phyloP scores from a whole-genome alignment of 2,329 filamentous ascomycete genomes.

The Lasiodiplodia theobromae region DNA sequence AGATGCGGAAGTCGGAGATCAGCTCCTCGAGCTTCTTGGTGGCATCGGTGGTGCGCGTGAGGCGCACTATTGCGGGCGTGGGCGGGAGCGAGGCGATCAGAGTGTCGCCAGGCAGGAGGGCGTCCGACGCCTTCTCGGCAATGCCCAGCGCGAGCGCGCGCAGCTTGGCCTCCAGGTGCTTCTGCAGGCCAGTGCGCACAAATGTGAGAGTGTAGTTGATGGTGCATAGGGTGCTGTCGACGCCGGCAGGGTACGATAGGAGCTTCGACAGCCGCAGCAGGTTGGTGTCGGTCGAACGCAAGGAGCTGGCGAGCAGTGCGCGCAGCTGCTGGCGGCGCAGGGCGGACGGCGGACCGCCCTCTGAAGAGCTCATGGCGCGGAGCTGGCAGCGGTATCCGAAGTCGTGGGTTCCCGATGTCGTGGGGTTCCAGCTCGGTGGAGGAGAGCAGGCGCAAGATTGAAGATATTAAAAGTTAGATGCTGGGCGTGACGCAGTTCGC shows the following conservation, averaged over 20 bases:
- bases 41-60: constrained; percentile 42
- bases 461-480: neutral
- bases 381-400: neutral
- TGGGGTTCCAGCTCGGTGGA: neutral
- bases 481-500: neutral
- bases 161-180: constrained; percentile 46
- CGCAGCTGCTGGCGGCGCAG: constrained; percentile 20
- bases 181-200: constrained; percentile 48
- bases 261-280: constrained; percentile 45
- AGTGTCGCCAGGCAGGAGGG: constrained; percentile 52
- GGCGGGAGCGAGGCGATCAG: constrained; percentile 48
- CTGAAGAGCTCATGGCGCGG: neutral
- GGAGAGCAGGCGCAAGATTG: neutral
- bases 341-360: constrained; percentile 2
- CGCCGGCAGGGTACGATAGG: constrained; percentile 50
- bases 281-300: constrained; percentile 40
- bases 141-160: constrained; percentile 45
- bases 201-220: constrained; percentile 54
- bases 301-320: constrained; percentile 34
- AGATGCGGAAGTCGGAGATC: constrained; percentile 74
- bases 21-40: constrained; percentile 65
- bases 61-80: constrained; percentile 40
- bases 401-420: neutral
- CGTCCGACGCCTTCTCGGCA: constrained; percentile 43
- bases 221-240: constrained; percentile 52